Evolutionary conservation across 768 basidiomycete species (phyloP).

Genomic region (Leccinum variicolor): DNA sequence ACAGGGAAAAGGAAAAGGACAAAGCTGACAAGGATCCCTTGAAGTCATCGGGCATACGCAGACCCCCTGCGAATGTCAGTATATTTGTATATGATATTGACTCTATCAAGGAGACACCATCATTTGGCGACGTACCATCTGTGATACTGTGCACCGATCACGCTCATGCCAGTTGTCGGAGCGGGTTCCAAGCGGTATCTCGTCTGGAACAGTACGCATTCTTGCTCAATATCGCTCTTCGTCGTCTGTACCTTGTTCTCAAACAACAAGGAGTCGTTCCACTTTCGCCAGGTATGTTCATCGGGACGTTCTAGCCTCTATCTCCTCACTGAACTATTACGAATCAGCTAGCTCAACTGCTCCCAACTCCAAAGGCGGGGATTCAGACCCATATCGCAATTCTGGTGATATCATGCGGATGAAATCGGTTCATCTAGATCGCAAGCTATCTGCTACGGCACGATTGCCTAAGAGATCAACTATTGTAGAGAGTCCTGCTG

Average conservation of each 20-base stretch:
- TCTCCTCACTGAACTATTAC: slow-evolving; percentile 8
- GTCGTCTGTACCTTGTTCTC: slow-evolving; percentile 82
- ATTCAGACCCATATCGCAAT: slow-evolving; percentile 79
- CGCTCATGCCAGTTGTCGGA: slow-evolving; percentile 58
- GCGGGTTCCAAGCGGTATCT: slow-evolving; percentile 88
- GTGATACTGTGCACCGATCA: slow-evolving; percentile 79
- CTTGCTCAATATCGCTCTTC: slow-evolving; percentile 90
- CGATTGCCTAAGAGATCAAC: slow-evolving; percentile 91
- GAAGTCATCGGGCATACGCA: slow-evolving; percentile 61
- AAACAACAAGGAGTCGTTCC: slow-evolving; percentile 90
- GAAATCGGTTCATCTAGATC: slow-evolving; percentile 91
- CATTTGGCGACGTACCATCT: slow-evolving; percentile 71
- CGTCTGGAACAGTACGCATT: slow-evolving; percentile 97
- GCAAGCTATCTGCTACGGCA: slow-evolving; percentile 93
- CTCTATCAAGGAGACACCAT: slow-evolving; percentile 60
- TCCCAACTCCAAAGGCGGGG: slow-evolving; percentile 35
- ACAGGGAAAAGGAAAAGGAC: slow-evolving; percentile 41
- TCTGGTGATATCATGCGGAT: slow-evolving; percentile 90
- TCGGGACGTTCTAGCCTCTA: slow-evolving; percentile 1
- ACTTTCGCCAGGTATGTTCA: slow-evolving; percentile 62
- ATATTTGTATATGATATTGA: slow-evolving; percentile 77
- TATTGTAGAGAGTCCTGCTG: slow-evolving; percentile 91
- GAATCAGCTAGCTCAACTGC: slow-evolving; percentile 28
- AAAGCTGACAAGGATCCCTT: slow-evolving; percentile 43
- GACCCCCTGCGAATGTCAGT: slow-evolving; percentile 78